Percentiles rank a stretch among this genome's conserved stretches.
Conservation (phyloP, 2,329 filamentous ascomycete genomes). For the Nemania sp. region DNA sequence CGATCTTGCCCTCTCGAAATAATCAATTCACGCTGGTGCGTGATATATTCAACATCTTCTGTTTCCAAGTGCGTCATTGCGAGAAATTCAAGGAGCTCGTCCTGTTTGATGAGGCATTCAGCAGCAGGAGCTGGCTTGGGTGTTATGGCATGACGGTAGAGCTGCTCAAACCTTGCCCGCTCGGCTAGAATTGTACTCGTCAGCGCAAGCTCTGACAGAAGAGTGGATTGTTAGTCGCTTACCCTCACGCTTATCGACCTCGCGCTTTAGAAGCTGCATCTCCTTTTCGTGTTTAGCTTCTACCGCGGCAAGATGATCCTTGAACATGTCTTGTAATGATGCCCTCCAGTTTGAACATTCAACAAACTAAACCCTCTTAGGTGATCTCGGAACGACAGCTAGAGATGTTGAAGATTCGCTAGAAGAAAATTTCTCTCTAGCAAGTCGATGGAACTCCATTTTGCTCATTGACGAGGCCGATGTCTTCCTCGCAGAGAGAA, state of each 20-base stretch:
- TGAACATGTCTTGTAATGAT: constrained; percentile 12
- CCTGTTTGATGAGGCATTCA: background rate
- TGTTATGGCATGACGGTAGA: constrained; percentile 9
- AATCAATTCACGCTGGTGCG: constrained; percentile 7
- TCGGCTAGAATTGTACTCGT: background rate
- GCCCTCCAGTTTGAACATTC: background rate
- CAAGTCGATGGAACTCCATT: constrained; percentile 29
- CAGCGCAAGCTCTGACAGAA: background rate
- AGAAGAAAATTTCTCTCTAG: constrained; percentile 28
- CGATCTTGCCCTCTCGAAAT: constrained; percentile 9
- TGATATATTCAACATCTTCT: constrained; percentile 9
- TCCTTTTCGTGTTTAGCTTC: constrained; percentile 14
- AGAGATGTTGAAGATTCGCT: constrained; percentile 38
- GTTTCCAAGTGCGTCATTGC: background rate
- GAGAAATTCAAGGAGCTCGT: constrained; percentile 7
- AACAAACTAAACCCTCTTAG: constrained; percentile 8
- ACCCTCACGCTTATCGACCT: constrained; percentile 14
- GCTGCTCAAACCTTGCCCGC: constrained; percentile 9
- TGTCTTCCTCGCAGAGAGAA: constrained; percentile 27
- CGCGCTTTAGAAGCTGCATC: constrained; percentile 1
- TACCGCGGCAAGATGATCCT: constrained; percentile 7
- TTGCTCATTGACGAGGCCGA: constrained; percentile 33
- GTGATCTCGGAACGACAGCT: constrained; percentile 43
- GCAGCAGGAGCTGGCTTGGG: background rate
- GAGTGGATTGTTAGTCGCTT: background rate